phyloP scores from a whole-genome alignment of 495 filamentous ascomycete genomes.

The Penicillium malachiteum region DNA sequence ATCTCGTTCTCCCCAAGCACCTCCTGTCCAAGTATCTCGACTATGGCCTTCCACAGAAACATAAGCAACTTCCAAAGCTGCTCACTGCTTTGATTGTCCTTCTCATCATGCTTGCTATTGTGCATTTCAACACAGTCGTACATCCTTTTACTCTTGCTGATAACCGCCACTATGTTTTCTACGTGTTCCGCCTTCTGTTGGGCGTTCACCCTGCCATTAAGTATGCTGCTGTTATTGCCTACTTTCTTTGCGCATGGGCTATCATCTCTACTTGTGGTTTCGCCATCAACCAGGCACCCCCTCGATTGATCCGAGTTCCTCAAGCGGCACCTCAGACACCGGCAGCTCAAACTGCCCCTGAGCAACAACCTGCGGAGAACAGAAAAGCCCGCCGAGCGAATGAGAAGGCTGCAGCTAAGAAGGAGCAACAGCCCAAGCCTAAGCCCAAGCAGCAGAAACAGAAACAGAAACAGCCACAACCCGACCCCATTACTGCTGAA shows the following conservation, averaged over 20 bases:
- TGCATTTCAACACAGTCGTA: conserved; percentile 85
- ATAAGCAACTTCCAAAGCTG: conserved; percentile 37
- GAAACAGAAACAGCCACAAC: conserved; percentile 4
- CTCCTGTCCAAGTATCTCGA: conserved; percentile 39
- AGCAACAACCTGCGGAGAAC: conserved; percentile 24
- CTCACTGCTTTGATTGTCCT: conserved; percentile 38
- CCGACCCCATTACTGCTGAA: conserved; percentile 31
- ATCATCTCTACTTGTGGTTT: conserved; percentile 56
- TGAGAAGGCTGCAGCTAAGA: conserved; percentile 29
- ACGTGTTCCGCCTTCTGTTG: conserved; percentile 85
- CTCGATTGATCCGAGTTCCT: conserved; percentile 26
- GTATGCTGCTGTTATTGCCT: conserved; percentile 66
- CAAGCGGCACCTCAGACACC: conserved; percentile 11
- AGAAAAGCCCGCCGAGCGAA: conserved; percentile 25
- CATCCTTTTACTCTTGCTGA: conserved; percentile 96
- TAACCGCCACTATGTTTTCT: conserved; percentile 96
- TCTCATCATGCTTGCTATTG: conserved; percentile 51
- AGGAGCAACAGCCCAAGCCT: not conserved
- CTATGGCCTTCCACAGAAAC: conserved; percentile 36
- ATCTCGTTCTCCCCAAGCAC: conserved; percentile 35
- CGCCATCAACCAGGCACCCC: conserved; percentile 25
- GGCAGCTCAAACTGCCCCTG: conserved; percentile 1
- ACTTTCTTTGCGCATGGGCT: conserved; percentile 60
- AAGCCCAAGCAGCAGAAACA: conserved; percentile 5
- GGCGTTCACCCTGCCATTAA: conserved; percentile 59